phyloP scores from a whole-genome alignment of 768 basidiomycete genomes.

The Suillus americanus region DNA sequence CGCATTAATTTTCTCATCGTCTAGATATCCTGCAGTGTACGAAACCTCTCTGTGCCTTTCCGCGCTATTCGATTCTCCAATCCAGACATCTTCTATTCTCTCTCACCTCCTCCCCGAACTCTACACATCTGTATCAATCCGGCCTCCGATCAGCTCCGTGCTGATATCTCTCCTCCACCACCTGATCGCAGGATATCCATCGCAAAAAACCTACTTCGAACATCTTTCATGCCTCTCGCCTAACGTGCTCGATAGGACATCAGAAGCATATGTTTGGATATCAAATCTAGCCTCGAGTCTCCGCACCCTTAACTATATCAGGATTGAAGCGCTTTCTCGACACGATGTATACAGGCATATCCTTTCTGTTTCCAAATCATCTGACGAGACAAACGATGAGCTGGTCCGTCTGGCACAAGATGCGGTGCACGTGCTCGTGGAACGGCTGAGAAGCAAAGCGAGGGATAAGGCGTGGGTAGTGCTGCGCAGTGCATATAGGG shows the following conservation, averaged over 20 bases:
- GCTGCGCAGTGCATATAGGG: slow-evolving; percentile 63
- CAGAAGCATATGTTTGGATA: slow-evolving; percentile 50
- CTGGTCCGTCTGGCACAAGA: slow-evolving; percentile 28
- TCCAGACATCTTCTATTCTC: slow-evolving; percentile 62
- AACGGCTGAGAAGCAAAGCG: slow-evolving; percentile 48
- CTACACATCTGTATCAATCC: slow-evolving; percentile 33
- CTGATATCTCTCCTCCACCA: slow-evolving; percentile 59
- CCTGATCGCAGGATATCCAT: slow-evolving; percentile 60
- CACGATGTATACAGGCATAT: slow-evolving; percentile 25
- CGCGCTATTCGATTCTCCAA: slow-evolving; percentile 57
- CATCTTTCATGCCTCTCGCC: slow-evolving; percentile 23
- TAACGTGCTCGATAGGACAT: slow-evolving; percentile 37
- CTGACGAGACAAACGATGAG: slow-evolving; percentile 8
- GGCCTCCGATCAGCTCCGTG: slow-evolving; percentile 21
- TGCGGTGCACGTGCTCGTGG: slow-evolving; percentile 46
- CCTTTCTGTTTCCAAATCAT: slow-evolving; percentile 12
- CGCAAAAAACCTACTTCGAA: slow-evolving; percentile 51
- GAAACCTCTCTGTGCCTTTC: slow-evolving; percentile 72
- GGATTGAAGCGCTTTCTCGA: slow-evolving; percentile 46
- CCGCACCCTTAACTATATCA: slow-evolving; percentile 53
- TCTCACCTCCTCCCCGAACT: slow-evolving; percentile 55
- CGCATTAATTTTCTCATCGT: neutral
- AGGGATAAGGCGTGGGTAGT: slow-evolving; percentile 58
- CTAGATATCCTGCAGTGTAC: slow-evolving; percentile 47
- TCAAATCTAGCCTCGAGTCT: slow-evolving; percentile 48